A percentile compares a stretch with the other conserved stretches of the same genome.
Evolutionary conservation across 2,329 filamentous ascomycete species (phyloP).

Genomic region (Chaetomium strumarium): DNA sequence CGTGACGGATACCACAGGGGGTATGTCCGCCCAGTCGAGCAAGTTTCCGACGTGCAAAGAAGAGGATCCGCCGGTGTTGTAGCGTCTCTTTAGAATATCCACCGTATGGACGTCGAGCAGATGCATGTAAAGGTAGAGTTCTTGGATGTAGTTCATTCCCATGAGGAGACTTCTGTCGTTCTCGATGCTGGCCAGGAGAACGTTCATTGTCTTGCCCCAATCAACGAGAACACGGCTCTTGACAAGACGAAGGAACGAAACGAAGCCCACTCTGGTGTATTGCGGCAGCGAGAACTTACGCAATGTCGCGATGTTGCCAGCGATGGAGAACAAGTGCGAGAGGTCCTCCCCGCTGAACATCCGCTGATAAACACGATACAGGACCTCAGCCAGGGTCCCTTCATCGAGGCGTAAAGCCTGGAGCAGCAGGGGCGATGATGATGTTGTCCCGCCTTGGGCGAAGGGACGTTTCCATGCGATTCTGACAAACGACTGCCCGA

Average conservation of each 20-base stretch:
- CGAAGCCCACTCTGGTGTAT: not conserved
- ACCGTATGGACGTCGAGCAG: not conserved
- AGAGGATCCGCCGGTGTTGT: not conserved
- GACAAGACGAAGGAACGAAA: not conserved
- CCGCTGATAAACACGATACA: not conserved
- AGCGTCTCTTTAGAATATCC: not conserved
- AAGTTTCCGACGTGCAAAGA: not conserved
- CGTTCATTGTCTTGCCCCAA: slow-evolving; percentile 3
- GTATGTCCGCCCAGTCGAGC: slow-evolving; percentile 6
- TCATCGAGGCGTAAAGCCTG: not conserved
- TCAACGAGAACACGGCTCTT: slow-evolving; percentile 1
- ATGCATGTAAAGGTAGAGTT: slow-evolving; percentile 7
- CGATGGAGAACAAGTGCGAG: not conserved
- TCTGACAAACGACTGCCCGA: not conserved
- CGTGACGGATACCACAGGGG: slow-evolving; percentile 4
- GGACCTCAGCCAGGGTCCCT: not conserved
- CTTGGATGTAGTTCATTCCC: not conserved
- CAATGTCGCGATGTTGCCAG: not conserved
- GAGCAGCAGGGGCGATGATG: not conserved
- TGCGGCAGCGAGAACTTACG: not conserved
- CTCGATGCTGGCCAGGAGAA: not conserved
- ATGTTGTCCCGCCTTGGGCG: not conserved
- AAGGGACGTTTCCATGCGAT: slow-evolving; percentile 1
- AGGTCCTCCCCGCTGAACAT: not conserved
- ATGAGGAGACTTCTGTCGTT: not conserved